phyloP scores from a whole-genome alignment of 768 basidiomycete species.

The Boletellus emodensis region DNA sequence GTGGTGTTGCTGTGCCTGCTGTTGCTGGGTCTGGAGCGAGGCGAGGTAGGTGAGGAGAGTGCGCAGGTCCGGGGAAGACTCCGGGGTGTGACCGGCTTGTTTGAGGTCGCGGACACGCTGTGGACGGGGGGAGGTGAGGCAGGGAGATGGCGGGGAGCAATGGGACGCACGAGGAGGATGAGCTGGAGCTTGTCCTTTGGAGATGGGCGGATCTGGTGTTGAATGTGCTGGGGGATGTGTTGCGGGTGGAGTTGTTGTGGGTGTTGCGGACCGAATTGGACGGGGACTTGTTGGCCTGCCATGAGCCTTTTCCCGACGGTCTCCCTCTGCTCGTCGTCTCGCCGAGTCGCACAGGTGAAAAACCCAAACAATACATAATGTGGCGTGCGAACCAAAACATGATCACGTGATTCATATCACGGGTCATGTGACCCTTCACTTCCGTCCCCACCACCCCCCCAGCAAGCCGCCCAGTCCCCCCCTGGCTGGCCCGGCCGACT shows the following conservation, averaged over 20 bases:
- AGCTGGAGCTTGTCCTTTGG: constrained; percentile 27
- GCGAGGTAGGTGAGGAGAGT: constrained; percentile 38
- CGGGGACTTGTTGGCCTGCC: constrained; percentile 24
- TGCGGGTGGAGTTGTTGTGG: constrained; percentile 10
- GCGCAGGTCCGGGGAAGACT: constrained; percentile 42
- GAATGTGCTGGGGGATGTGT: constrained; percentile 4
- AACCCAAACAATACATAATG: constrained; percentile 9
- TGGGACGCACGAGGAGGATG: constrained; percentile 15
- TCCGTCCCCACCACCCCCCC: constrained; percentile 79
- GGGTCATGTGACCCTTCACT: constrained; percentile 12
- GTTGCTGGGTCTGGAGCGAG: constrained; percentile 25
- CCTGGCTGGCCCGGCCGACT: constrained; percentile 39
- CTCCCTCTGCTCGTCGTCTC: constrained; percentile 7
- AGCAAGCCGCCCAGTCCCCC: constrained; percentile 64
- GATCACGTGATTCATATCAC: constrained; percentile 12
- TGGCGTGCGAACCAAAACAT: constrained; percentile 21
- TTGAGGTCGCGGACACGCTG: constrained; percentile 45
- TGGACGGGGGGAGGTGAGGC: background rate
- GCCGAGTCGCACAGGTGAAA: constrained; percentile 12
- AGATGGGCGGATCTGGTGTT: constrained; percentile 5
- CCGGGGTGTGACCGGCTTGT: constrained; percentile 42
- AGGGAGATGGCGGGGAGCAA: no score
- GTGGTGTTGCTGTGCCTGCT: constrained; percentile 27
- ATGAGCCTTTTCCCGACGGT: constrained; percentile 9
- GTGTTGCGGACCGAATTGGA: constrained; percentile 23